A percentile compares a stretch with the other conserved stretches of the same genome.
These are phyloP conservation scores for Pyrenophora graminea DNA, from an alignment of 2,329 filamentous ascomycete species.

Conservation along the genomic window DNA sequence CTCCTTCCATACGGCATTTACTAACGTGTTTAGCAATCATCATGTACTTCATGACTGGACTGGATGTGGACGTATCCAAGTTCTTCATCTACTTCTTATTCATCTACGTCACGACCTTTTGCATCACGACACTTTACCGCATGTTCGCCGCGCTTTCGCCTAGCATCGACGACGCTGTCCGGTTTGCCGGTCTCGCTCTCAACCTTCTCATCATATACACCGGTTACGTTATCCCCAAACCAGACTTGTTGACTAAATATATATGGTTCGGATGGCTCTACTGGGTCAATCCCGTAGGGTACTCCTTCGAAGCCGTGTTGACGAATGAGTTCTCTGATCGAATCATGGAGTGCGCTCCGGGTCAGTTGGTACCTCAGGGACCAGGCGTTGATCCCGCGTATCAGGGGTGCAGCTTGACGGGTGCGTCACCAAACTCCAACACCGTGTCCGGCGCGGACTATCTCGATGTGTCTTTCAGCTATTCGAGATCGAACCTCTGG, in stretches of 20 bases:
- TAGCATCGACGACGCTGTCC: conserved; percentile 67
- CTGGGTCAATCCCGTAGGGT: conserved; percentile 56
- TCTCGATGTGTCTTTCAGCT: conserved; percentile 59
- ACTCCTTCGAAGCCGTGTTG: conserved; percentile 69
- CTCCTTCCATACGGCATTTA: neutral
- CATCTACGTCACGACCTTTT: conserved; percentile 65
- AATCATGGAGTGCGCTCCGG: conserved; percentile 62
- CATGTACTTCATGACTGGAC: conserved; percentile 67
- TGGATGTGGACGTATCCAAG: conserved; percentile 63
- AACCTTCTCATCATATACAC: conserved; percentile 67
- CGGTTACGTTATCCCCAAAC: conserved; percentile 70
- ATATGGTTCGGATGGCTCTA: conserved; percentile 65
- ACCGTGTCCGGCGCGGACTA: conserved; percentile 61
- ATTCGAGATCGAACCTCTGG: conserved; percentile 63
- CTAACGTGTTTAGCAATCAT: conserved; percentile 50
- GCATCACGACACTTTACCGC: conserved; percentile 66
- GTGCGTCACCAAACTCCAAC: conserved; percentile 57
- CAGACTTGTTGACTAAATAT: conserved; percentile 60
- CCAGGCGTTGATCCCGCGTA: conserved; percentile 59
- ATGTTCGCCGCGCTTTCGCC: conserved; percentile 68
- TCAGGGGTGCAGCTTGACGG: conserved; percentile 66
- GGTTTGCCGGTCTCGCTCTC: conserved; percentile 65
- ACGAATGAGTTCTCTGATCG: conserved; percentile 66
- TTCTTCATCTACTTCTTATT: conserved; percentile 71
- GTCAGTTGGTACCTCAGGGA: conserved; percentile 64